Conservation (phyloP, 2,329 filamentous ascomycete genomes). For the Fusarium poae region DNA sequence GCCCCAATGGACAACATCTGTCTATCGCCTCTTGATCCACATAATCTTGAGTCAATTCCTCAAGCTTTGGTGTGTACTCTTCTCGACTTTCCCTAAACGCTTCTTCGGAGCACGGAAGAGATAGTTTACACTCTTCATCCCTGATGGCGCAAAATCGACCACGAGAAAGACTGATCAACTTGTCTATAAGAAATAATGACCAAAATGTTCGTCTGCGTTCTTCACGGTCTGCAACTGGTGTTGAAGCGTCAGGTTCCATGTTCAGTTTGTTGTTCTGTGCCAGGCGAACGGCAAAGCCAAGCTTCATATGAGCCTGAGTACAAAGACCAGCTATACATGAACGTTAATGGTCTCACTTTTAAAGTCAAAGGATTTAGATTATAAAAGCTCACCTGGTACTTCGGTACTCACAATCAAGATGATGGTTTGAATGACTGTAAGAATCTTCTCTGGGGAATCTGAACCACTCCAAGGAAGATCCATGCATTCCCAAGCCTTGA, state of each 20-base stretch:
- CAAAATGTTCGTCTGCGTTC: slow-evolving; percentile 15
- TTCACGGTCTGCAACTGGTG: neutral
- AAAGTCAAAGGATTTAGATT: rapidly evolving
- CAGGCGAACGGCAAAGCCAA: slow-evolving; percentile 14
- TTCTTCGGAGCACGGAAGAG: slow-evolving; percentile 11
- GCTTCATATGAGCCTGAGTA: slow-evolving; percentile 28
- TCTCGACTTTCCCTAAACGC: slow-evolving; percentile 1
- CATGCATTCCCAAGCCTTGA: slow-evolving; percentile 19
- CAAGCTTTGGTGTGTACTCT: neutral
- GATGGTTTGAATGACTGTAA: slow-evolving; percentile 15
- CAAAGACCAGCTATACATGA: neutral
- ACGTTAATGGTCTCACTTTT: neutral
- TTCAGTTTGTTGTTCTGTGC: slow-evolving; percentile 22
- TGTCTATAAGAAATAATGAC: slow-evolving; percentile 14
- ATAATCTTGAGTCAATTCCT: neutral
- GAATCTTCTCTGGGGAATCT: neutral
- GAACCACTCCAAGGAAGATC: slow-evolving; percentile 25
- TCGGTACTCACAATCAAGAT: slow-evolving; percentile 29
- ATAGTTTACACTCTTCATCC: slow-evolving; percentile 15
- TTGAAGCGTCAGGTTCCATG: neutral
- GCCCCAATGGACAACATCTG: neutral
- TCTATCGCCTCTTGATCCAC: slow-evolving; percentile 19
- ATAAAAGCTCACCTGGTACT: neutral
- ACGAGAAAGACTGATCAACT: slow-evolving; percentile 16
- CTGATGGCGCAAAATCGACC: slow-evolving; percentile 18